Base-by-base conservation (phyloP, 176 grass and related monocot species). In the Cenchrus americanus region DNA sequence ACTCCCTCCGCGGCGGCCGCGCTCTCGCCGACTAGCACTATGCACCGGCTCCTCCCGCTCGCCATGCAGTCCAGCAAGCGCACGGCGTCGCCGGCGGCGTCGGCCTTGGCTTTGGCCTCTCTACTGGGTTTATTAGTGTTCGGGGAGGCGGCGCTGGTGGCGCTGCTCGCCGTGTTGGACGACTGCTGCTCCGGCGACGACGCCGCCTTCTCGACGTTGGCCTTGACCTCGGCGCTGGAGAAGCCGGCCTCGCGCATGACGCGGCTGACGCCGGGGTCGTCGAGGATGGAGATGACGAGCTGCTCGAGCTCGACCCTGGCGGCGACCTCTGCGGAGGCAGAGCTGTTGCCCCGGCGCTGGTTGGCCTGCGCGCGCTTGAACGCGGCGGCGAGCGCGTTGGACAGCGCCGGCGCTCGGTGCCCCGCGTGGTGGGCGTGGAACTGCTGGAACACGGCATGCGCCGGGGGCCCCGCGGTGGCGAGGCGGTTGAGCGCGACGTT, bases 211-310 rank as follows among this genome's bases (percentile, higher is more conserved):
- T 96, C 88, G 43, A 99, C 84, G 83, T 94, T 86, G 81, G 49
- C 87, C 88, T 96, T 99, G 13, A 99, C 91, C 51, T 96, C 88
- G 8, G 88, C 67, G 86, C 97, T 96, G 4, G 86, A 89, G 88
- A 96, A 99, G 54, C 97, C 91, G 13, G 97, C 97, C 76, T 99
- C 97, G 50, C 91, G 79, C 97, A 99, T 96, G 69, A 99, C 93
- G 21, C 97, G 85, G 82, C 93, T 99, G 50, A 99, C 93, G 82
- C 93, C 92, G 0, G 97, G 97, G 77, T 99, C 97, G 70, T 99
- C 97, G 65, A 99, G 94, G 88, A 99, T 94, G 83, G 97, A 99
- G 55, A 99, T 77, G 60, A 96, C 72, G 66, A 99, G 97, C 76
- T 99, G 93, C 24, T 80, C 93, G 21, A 99, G 93, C 62, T 99